Base-by-base conservation (phyloP, 345 rosid genomes). In the Carallia brachiata region DNA sequence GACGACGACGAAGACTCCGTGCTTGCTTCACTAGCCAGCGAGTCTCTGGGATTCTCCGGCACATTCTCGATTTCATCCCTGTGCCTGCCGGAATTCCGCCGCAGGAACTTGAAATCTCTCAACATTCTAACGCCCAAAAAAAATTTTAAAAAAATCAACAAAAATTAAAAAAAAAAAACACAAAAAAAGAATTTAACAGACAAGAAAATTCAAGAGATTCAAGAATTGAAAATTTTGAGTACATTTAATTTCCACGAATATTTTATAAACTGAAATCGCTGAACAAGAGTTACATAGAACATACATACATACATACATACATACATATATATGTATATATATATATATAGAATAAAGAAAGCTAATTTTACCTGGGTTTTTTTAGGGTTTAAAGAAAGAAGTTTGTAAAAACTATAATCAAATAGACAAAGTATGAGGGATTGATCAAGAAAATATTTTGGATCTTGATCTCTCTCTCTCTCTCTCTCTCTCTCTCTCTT, bases 21-120 rank as follows among this genome's bases (percentile, higher is more conserved):
- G 70, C 76, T 71, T 10, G 83, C 44, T 37, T 85, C 89, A 66
- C 86, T 72, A 36, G 76, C 70, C 7, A 83, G 61, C 18, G 88
- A 81, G 67, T 80, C 78, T n/a, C 73, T 81, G 44, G 89, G 82
- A 74, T 88, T 86, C 10, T 77, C 72, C 2, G 95, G 92, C 17
- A 36, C 32, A 36, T 36, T 31, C 28, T 28, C 47, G 16, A 40
- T 27, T 4, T 18, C 48, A 23, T 56, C 60, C 13, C n/a, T 56
- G 17, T 27, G 60, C 60, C 3, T 56, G 60, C 60, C 60, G 31
- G 34, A 56, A 30, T 56, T 56, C 34, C 60, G 32, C 34, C 60
- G 64, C 32, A 8, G 34, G 60, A 56, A 56, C 31, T 56, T 56
- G 60, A 56, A 56, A 56, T 56, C 60, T 56, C 34, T 56, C 60